Base-by-base conservation (phyloP, 495 filamentous ascomycete genomes). In the Geoglossum glabrum region DNA sequence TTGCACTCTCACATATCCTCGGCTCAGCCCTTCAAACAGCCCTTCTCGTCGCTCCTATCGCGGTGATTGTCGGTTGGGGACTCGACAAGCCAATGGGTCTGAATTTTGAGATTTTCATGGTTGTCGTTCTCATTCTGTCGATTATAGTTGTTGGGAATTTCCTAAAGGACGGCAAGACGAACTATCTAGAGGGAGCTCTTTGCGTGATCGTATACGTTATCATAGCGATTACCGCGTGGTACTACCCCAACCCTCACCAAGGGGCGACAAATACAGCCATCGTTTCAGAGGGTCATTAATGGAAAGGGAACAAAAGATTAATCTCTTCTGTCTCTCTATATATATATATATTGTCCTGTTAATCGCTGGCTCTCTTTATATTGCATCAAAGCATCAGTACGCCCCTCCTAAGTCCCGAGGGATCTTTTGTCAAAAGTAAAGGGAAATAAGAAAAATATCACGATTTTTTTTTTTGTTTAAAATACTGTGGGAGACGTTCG, bases 11-110 rank as follows among this genome's bases (percentile, higher is more conserved):
- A 49, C 87, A 95, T 69, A 85, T 92, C 56, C 80, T 97, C 43
- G 89, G 86, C 19, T 81, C 87, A 13, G 87, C 84, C 4, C 83
- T 95, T 51, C 90, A 95, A 66, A 97, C 90, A 0, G 87, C 89
- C 11, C 76, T 95, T 38, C 75, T 97, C 63, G 95, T 95, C 64
- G 85, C 83, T 0, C 88, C 90, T 9, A 75, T 95, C 9, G 82
- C 87, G 25, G 78, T 95, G 40, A 73, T 95, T 33, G 82, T 92
- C 31, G 87, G 85, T 40, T 97, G 90, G 90, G 81, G 85, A n/a
- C 67, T 85, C 1, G 68, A 63, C 30, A 79, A 78, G 60, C 63
- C 72, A 21, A 86, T 97, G 81, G 81, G 83, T 55, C 70, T 97
- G 40, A 81, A 87, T 63, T 95, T 95, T 64, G 85, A 93, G 63